Base-by-base conservation (phyloP, 2,329 filamentous ascomycete genomes). In the Colletotrichum abscissum region DNA sequence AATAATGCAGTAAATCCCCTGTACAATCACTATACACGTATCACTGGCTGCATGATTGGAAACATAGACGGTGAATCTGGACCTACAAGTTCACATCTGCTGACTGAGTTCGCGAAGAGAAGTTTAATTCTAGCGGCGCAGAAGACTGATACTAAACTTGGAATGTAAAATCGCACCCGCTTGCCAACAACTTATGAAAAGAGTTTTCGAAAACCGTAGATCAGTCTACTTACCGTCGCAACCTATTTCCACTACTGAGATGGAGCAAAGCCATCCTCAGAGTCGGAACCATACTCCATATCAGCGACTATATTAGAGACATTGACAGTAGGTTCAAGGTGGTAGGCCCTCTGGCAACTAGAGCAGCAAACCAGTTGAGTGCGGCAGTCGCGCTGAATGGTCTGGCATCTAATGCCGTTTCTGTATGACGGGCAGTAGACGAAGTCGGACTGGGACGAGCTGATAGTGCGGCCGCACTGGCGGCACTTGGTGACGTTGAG, bases 241-340 rank as follows among this genome's bases (percentile, higher is more conserved):
- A 2, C 16, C 9, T 12, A 3, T 24, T 7, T n/a, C 24, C 14
- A 7, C n/a, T 54, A 5, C n/a, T 24, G 4, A 12, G 28, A 14
- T 11, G n/a, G 1, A 5, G 16, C 42, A n/a, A n/a, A 33, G 5
- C 19, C 7, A 30, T 28, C 24, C 54, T 49, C 35, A 8, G 30
- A 33, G 35, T 33, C 46, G 19, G 35, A 33, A 19, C 9, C 12
- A 4, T 12, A 22, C 19, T 9, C 24, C 6, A 46, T 12, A 6
- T n/a, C 30, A 19, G 90, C 85, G 73, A 88, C 78, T 77, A 91
- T 88, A 30, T 86, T 87, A 56, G 91, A 84, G 59, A 91, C 89
- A 76, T 90, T 86, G 74, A 91, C 86, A 14, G 91, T 84, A 14
- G 88, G 88, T 60, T 83, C 82, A 8, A 86, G 81, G 75, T 91